Base-by-base conservation (phyloP, 163 green algal species). In the Chlamydomonas reinhardtii region DNA sequence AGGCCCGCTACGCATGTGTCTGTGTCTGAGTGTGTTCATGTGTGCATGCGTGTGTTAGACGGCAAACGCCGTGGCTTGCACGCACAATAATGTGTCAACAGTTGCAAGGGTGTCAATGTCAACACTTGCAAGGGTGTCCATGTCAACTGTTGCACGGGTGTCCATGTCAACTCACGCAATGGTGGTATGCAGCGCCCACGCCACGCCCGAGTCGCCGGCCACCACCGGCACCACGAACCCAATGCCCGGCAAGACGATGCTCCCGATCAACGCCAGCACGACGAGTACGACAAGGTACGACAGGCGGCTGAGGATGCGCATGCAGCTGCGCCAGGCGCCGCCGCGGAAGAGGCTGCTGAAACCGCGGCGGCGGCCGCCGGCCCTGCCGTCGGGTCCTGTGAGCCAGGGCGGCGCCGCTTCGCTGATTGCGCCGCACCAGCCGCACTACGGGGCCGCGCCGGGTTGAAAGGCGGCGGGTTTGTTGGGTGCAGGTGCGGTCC, bases 401-500 rank as follows among this genome's bases (percentile, higher is more conserved):
- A 65, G 43, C 62, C 76, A 72, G 35, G 35, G 61, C 62, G 69
- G 74, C 20, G 48, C 61, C 0, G 78, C 79, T 29, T 89, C 84
- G 48, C 62, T 91, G 66, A 93, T 85, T 2, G 90, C 90, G 5
- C 88, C 84, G 48, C 90, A 93, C 90, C 90, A 93, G 48, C 90
- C 90, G 72, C 90, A 93, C 90, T 93, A 79, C 34, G 81, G 17
- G n/a, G 8, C n/a, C n/a, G 56, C 12, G 24, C 25, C 9, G 4
- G 35, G 34, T 19, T 34, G 34, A 17, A 19, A 61, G 61, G 76
- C 61, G 39, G 39, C 39, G 39, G 5, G 39, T 48, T 5, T 48
- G 39, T 22, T 39, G 16, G n/a, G 22, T 15, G 37, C 27, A 31
- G 37, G 11, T 82, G 59, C 15, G 14, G 37, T 14, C 5, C 39